Evolutionary conservation across 257 asterid genomes (phyloP).

Genomic region (Catharanthus roseus): DNA sequence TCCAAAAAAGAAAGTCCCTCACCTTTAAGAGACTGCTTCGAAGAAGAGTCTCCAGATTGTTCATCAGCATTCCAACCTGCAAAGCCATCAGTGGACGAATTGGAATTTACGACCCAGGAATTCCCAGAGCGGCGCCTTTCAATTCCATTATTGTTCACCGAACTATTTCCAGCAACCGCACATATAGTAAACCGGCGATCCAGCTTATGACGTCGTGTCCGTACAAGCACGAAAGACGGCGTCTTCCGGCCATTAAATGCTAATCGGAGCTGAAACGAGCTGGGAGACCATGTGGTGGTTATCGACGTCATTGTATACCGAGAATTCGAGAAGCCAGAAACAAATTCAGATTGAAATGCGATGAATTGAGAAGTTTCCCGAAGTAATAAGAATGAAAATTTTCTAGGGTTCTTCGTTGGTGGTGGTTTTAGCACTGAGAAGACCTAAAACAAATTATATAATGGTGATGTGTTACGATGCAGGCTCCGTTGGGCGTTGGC

Average conservation of each 20-base stretch:
- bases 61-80: slow-evolving; percentile 73
- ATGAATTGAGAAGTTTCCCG: background rate
- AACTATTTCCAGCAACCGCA: slow-evolving; percentile 37
- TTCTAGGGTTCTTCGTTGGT: slow-evolving; percentile 1
- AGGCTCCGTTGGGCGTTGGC: too few relatives aligned
- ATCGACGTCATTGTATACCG: slow-evolving; percentile 48
- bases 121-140: slow-evolving; percentile 36
- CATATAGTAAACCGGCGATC: slow-evolving; percentile 39
- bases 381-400: too few relatives aligned
- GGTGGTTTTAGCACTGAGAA: slow-evolving; percentile 4
- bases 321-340: background rate
- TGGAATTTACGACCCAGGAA: slow-evolving; percentile 47
- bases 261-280: slow-evolving; percentile 82
- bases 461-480: background rate
- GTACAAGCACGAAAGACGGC: slow-evolving; percentile 19
- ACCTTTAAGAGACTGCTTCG: slow-evolving; percentile 54
- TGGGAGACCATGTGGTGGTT: slow-evolving; percentile 64
- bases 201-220: slow-evolving; percentile 36
- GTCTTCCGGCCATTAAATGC: slow-evolving; percentile 48
- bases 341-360: background rate
- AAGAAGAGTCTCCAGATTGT: slow-evolving; percentile 33
- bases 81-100: slow-evolving; percentile 45
- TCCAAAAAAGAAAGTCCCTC: slow-evolving; percentile 20
- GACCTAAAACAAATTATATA: background rate
- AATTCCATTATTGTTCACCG: slow-evolving; percentile 33